Evolutionary conservation across 2,329 filamentous ascomycete species (phyloP), one percentile per base, ranked within the genome.

Genomic region (Lachnellula subtilissima): DNA sequence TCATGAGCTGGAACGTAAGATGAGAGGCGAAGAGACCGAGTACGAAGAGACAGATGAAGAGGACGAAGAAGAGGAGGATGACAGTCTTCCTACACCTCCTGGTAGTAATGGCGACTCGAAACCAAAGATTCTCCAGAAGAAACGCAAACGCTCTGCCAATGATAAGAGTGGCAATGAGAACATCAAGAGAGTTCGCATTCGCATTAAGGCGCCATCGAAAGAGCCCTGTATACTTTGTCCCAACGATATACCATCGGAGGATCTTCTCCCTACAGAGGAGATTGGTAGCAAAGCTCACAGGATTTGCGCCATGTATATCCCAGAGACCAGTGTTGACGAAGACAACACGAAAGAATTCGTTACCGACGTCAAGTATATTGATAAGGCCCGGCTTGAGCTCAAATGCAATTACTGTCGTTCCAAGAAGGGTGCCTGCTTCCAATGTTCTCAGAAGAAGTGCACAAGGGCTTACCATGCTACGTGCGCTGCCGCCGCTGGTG

Each of bases 351-450:
- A 32, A 32, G 28, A 32, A 12, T 32, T 84, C 9, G 82, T 97
- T 23, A 88, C 82, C 63, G 93, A 95, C 63, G 82, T 91, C 50
- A 81, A 83, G n/a, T 83, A 84, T 58, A 91, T 97, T 63, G 86
- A 89, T 69, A 93, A 94, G 71, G 90, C 89, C 54, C 88, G 93
- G 19, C 76, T 96, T 64, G 91, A 95, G 25, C 85, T 97, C 64
- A 96, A 96, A 72, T 99, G 94, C 72, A 85, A 96, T 59, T 96
- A 90, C 74, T 99, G 94, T 70, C 89, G 92, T 36, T 95, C 91
- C 35, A 95, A 94, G 72, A 89, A 88, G 55, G 94, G 94, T n/a
- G 91, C 91, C 15, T 97, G 93, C 74, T 95, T 99, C 75, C 93
- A 97, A 72, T 99, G 94, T 73, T 95, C 91, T 1, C 87, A 91